Percentiles rank a stretch among this genome's conserved stretches.
These are phyloP conservation scores for Boeremia lycopersici DNA, from an alignment of 2,329 filamentous ascomycete species.

Conservation along the genomic window DNA sequence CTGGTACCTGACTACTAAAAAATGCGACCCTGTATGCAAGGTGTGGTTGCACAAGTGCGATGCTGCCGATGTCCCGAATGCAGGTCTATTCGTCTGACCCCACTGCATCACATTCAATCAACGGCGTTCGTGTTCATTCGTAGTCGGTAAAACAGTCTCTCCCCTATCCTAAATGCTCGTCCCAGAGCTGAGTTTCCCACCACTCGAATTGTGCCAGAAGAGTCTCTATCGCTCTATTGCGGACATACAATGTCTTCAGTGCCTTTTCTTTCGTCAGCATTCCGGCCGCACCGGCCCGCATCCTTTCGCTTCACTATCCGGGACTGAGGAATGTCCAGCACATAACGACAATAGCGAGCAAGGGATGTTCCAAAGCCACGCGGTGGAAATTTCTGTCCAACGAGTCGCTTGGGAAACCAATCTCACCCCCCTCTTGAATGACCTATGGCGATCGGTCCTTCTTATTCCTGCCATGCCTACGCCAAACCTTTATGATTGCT, in stretches of 20 bases:
- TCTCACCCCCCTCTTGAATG: constrained; percentile 19
- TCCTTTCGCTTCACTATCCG: constrained; percentile 13
- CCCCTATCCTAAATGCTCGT: neutral
- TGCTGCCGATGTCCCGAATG: constrained; percentile 13
- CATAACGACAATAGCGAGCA: constrained; percentile 34
- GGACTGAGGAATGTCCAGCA: constrained; percentile 34
- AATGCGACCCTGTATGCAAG: constrained; percentile 41
- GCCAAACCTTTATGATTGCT: constrained; percentile 7
- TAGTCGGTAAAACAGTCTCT: constrained; percentile 6
- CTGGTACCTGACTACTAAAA: constrained; percentile 31
- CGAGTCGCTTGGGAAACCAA: constrained; percentile 30
- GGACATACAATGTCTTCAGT: neutral
- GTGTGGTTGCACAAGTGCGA: constrained; percentile 31
- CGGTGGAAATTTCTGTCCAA: constrained; percentile 20
- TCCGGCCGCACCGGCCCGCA: constrained; percentile 20
- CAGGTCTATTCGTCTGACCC: constrained; percentile 16
- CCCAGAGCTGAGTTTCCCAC: neutral
- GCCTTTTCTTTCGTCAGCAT: constrained; percentile 16
- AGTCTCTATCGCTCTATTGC: neutral
- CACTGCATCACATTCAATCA: constrained; percentile 11
- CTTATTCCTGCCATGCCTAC: constrained; percentile 1
- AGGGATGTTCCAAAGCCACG: constrained; percentile 37
- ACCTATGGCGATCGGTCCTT: constrained; percentile 7
- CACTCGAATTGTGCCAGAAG: neutral
- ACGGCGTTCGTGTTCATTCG: constrained; percentile 4